phyloP scores from a whole-genome alignment of 495 filamentous ascomycete genomes.

The Aspergillus conjunctus region DNA sequence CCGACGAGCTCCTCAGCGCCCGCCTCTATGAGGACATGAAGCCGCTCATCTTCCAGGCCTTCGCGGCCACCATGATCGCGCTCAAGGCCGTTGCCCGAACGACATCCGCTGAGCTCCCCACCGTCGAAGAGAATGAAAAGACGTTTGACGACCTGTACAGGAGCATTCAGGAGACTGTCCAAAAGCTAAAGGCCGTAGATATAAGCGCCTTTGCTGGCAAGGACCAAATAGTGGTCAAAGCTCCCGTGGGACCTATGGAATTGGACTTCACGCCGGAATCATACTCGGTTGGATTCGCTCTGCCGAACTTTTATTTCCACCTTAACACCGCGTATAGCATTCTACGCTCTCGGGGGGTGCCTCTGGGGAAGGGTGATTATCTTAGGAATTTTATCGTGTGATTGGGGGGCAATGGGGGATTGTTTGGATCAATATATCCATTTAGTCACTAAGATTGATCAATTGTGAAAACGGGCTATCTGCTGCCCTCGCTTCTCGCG shows the following conservation, averaged over 20 bases:
- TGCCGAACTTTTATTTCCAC: slow-evolving; percentile 64
- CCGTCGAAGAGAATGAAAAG: slow-evolving; percentile 28
- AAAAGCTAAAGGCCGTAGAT: slow-evolving; percentile 37
- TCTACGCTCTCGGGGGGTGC: slow-evolving; percentile 56
- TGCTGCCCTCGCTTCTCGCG: too few species aligned
- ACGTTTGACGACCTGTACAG: slow-evolving; percentile 43
- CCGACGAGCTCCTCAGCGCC: slow-evolving; percentile 11
- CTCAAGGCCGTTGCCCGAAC: slow-evolving; percentile 32
- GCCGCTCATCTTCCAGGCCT: slow-evolving; percentile 48
- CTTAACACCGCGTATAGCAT: slow-evolving; percentile 56
- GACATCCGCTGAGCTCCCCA: not conserved
- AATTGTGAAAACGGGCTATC: too few species aligned
- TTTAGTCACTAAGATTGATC: too few species aligned
- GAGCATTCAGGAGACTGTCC: slow-evolving; percentile 41
- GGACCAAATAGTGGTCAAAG: slow-evolving; percentile 31
- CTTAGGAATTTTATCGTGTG: slow-evolving; percentile 32
- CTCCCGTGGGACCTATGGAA: slow-evolving; percentile 27
- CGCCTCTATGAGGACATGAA: slow-evolving; percentile 45
- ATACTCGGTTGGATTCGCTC: slow-evolving; percentile 41
- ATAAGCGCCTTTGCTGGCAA: slow-evolving; percentile 37
- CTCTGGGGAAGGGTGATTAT: slow-evolving; percentile 58
- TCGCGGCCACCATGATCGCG: slow-evolving; percentile 32
- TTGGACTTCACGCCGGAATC: slow-evolving; percentile 21
- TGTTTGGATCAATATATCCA: too few species aligned
- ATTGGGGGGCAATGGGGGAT: not conserved